phyloP scores from a whole-genome alignment of 208 protist genomes.

The Leishmania turanica region DNA sequence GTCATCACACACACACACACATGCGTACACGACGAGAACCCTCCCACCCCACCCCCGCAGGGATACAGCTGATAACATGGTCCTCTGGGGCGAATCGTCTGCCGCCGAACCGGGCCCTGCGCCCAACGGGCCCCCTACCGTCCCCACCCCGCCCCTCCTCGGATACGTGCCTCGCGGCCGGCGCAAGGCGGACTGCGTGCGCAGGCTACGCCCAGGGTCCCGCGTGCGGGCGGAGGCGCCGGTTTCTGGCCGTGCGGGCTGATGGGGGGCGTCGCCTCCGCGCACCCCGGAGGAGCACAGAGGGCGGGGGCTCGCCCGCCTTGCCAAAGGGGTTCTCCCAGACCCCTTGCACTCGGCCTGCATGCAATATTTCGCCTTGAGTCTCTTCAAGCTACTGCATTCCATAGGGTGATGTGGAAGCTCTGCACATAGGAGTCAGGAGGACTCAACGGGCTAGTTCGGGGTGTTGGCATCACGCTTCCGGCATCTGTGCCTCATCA shows the following conservation, averaged over 20 bases:
- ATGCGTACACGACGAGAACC: too few species aligned
- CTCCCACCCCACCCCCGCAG: too few species aligned
- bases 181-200: background rate
- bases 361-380: background rate
- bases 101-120: background rate
- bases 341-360: background rate
- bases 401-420: background rate
- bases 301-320: too few species aligned
- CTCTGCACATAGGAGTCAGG: background rate
- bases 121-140: background rate
- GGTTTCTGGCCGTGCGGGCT: too few species aligned
- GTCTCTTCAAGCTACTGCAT: background rate
- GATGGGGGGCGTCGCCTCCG: too few species aligned
- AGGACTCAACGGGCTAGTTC: background rate
- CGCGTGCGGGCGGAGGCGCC: too few species aligned
- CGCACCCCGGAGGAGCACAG: too few species aligned
- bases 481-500: background rate
- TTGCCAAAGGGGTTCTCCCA: too few species aligned
- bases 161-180: background rate
- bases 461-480: background rate
- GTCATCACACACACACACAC: too few species aligned
- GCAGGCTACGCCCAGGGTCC: accelerated
- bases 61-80: too few species aligned
- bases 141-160: background rate
- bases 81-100: too few species aligned